Evolutionary conservation across 1,284 basidiomycete genomes (phyloP).

Genomic region (Testicularia cyperi): DNA sequence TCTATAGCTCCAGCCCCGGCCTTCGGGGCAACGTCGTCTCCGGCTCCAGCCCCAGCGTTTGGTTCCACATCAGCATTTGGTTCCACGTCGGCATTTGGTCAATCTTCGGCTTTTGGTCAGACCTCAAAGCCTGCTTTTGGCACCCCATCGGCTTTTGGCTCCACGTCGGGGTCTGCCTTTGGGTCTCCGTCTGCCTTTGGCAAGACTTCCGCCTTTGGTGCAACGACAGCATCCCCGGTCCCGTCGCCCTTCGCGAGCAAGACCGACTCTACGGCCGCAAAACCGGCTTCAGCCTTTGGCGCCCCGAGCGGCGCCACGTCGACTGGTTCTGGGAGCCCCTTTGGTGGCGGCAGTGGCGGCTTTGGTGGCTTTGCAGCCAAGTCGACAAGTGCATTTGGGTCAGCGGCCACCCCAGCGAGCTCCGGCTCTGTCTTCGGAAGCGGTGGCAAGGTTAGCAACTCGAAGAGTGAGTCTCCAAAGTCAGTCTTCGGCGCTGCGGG

Average conservation of each 20-base stretch:
- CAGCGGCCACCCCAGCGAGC: constrained; percentile 3
- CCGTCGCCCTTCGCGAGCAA: constrained; percentile 18
- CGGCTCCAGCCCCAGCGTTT: constrained; percentile 19
- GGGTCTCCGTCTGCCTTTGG: constrained; percentile 41
- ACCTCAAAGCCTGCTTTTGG: constrained; percentile 56
- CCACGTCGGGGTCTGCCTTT: constrained; percentile 20
- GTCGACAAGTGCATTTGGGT: constrained; percentile 11
- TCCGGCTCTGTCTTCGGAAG: constrained; percentile 22
- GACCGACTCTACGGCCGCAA: constrained; percentile 7
- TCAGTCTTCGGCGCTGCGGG: constrained; percentile 12
- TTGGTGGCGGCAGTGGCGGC: too few species aligned
- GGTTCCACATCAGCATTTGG: constrained; percentile 50
- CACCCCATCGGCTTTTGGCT: constrained; percentile 44
- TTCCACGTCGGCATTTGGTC: constrained; percentile 24
- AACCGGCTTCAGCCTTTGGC: constrained; percentile 13
- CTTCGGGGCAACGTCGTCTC: not conserved
- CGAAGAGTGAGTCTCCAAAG: constrained; percentile 1
- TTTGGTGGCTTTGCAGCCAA: constrained; percentile 35
- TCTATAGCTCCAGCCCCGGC: not conserved
- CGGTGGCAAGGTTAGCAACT: constrained; percentile 23
- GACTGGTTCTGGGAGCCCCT: constrained; percentile 7
- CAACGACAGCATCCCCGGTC: too few species aligned
- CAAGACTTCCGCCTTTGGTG: constrained; percentile 2
- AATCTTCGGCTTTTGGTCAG: constrained; percentile 56
- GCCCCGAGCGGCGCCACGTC: constrained; percentile 6